Evolutionary conservation across 352 stramenopile species (phyloP).

Genomic region (Globisporangium sylvaticum): DNA sequence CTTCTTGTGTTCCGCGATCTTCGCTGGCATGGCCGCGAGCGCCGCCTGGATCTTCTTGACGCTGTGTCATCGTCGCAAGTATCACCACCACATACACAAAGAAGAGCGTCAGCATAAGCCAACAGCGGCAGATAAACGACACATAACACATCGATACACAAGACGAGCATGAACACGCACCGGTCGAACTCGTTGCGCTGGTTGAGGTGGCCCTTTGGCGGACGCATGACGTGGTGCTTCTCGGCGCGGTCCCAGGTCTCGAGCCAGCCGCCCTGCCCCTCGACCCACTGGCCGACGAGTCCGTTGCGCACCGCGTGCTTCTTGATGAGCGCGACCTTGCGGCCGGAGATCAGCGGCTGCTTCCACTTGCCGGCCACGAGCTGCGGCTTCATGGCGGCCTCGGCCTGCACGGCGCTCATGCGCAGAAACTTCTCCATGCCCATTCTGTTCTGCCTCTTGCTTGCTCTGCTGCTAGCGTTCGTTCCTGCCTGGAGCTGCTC

Average conservation of each 20-base stretch:
- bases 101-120: background rate
- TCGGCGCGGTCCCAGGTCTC: conserved; percentile 67
- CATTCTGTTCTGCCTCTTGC: background rate
- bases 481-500: conserved; percentile 13
- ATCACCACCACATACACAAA: background rate
- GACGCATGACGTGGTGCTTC: conserved; percentile 86
- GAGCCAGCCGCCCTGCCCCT: conserved; percentile 78
- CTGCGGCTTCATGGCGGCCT: conserved; percentile 74
- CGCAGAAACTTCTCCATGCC: conserved; percentile 71
- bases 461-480: conserved; percentile 4
- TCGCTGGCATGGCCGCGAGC: conserved; percentile 74
- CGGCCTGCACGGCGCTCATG: conserved; percentile 64
- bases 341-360: conserved; percentile 73
- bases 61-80: conserved; percentile 15
- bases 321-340: conserved; percentile 81
- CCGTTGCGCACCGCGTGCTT: conserved; percentile 71
- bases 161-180: conserved; percentile 21
- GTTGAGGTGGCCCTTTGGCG: conserved; percentile 76
- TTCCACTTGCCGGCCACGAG: conserved; percentile 85
- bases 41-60: conserved; percentile 87
- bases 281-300: conserved; percentile 71
- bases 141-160: background rate
- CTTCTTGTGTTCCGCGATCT: conserved; percentile 88
- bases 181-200: conserved; percentile 83
- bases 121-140: background rate